Evolutionary conservation across 371 early-diverging fungal species (phyloP).

Genomic region (Mortierella sp.): DNA sequence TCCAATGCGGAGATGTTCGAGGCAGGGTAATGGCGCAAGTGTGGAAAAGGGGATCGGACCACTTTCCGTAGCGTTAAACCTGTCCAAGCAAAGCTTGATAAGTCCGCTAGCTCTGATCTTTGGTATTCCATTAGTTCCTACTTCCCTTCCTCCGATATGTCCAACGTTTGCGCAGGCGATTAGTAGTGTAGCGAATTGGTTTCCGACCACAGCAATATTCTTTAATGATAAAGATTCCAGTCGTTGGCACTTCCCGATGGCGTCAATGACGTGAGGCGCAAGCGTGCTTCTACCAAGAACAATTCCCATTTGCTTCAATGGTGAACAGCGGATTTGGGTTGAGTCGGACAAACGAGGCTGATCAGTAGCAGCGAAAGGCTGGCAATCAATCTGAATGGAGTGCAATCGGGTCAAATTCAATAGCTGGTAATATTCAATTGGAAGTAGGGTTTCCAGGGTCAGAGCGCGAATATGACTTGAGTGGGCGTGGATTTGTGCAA

Average conservation of each 20-base stretch:
- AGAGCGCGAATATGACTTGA: neutral
- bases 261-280: no score
- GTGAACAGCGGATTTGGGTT: no score
- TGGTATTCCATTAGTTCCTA: neutral
- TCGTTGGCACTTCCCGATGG: neutral
- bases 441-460: neutral
- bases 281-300: no score
- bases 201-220: neutral
- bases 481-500: neutral
- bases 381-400: neutral
- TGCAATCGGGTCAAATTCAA: neutral
- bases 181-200: neutral
- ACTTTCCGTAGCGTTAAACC: no score
- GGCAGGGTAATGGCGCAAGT: neutral
- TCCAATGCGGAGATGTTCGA: neutral
- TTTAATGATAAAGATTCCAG: neutral
- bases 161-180: neutral
- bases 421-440: neutral
- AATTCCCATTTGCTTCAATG: no score
- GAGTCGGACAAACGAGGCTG: no score
- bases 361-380: neutral
- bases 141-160: neutral
- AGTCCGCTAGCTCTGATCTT: neutral
- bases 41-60: neutral
- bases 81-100: neutral